Conservation (phyloP, 2,329 filamentous ascomycete genomes). For the Neofusicoccum umdonicola region DNA sequence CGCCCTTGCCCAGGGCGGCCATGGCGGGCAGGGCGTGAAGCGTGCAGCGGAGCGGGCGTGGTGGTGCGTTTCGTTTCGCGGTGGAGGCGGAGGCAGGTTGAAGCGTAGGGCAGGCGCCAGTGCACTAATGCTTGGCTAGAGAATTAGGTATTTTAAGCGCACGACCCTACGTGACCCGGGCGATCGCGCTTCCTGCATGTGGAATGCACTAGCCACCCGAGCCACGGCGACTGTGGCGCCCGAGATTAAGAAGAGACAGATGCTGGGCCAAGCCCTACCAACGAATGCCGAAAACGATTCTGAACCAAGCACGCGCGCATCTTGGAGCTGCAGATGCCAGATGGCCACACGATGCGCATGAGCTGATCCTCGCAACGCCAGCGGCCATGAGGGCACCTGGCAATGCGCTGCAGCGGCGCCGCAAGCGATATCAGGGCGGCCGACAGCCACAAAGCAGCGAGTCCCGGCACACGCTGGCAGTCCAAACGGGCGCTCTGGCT, state of each 20-base stretch:
- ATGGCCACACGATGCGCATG: background rate
- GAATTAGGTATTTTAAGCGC: too few relatives aligned
- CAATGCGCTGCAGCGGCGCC: background rate
- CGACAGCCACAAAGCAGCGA: too few relatives aligned
- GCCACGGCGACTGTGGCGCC: background rate
- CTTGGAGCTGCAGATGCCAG: background rate
- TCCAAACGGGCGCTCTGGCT: slow-evolving; percentile 5
- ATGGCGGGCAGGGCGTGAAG: slow-evolving; percentile 22
- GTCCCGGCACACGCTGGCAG: background rate
- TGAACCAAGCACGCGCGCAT: slow-evolving; percentile 2
- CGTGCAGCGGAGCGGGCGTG: background rate
- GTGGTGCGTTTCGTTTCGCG: background rate
- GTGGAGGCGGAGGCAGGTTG: background rate
- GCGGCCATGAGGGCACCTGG: background rate
- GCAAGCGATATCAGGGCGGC: background rate
- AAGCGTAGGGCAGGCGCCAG: background rate
- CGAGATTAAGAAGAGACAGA: background rate
- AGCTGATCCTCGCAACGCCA: background rate
- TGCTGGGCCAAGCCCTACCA: background rate
- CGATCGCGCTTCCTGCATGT: background rate
- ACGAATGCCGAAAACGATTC: background rate
- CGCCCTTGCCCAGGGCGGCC: slow-evolving; percentile 52
- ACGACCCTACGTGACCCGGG: too few relatives aligned
- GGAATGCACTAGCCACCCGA: background rate
- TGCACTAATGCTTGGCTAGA: too few relatives aligned